Base-by-base conservation (phyloP, 345 rosid genomes). In the Eucalyptus globulus region DNA sequence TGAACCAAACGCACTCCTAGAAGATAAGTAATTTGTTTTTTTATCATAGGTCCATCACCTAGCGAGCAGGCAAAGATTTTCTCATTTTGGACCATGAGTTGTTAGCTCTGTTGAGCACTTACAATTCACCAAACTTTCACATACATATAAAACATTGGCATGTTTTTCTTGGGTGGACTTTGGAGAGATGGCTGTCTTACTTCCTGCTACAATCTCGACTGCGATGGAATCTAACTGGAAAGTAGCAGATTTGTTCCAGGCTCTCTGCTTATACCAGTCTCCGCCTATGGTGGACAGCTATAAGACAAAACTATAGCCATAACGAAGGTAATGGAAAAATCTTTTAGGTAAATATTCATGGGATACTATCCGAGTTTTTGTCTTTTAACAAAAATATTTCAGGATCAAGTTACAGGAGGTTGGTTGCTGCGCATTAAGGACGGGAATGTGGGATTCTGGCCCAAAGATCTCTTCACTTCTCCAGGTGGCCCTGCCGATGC, bases 71-170 rank as follows among this genome's bases (percentile, higher is more conserved):
- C 93, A 37, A 65, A 89, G 86, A 40, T 85, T 24, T 94, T 92
- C 87, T 31, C 69, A 26, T 93, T 80, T 24, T 93, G 92, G 94
- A 94, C 93, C 3, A 93, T 93, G 31, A 93, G 92, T 89, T 83
- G 17, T 16, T 29, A 9, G 5, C 15, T 27, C 17, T 5, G 44
- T 44, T 12, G 4, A 17, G 10, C 9, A 14, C 22, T 19, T 50
- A 15, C 43, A 37, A 4, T 51, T 51, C 47, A 34, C 40, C 50
- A 1, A 49, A 45, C 26, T 72, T 19, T 80, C 15, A 21, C 80
- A 14, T 12, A n/a, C 49, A 49, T 86, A 56, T 60, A 13, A 16
- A 72, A 9, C 27, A 7, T 13, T 13, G 80, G 10, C 44, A 34
- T 43, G 14, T 26, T 43, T 16, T 4, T n/a, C 56, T n/a, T 53